Base-by-base conservation (phyloP, 129 eudicot genomes). In the Cynara cardunculus region DNA sequence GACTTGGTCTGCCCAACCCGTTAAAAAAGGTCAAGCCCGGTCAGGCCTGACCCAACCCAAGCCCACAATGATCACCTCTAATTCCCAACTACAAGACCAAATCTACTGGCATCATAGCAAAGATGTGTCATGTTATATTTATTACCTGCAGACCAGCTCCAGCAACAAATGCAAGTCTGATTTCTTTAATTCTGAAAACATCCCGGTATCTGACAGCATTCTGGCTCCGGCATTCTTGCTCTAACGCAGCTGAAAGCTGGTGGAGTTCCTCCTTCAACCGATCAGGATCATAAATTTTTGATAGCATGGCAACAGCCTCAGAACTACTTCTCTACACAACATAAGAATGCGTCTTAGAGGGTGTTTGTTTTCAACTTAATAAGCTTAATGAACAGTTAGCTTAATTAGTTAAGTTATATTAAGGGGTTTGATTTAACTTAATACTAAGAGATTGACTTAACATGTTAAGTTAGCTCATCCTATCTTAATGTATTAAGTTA, bases 141-240 rank as follows among this genome's bases (percentile, higher is more conserved):
- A 46, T 46, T 71, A 79, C 98, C 98, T 89, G 97, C 44, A 93
- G 89, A 81, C 98, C 94, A 72, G 95, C 98, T 62, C 98, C 98
- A 5, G 96, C 91, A 18, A 91, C 69, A 84, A 93, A 91, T 3
- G 98, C 97, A 75, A 89, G 92, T 78, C 97, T 85, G 73, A 91
- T 68, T 87, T 89, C 94, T 79, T 91, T 91, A 4, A 71, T 64
- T 74, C 78, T 68, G 28, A 89, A 77, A 44, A 91, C 86, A 78
- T 93, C 98, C 44, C 68, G 77, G 59, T 87, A 86, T 12, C 87
- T 85, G 61, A 91, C 90, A 10, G 84, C 68, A 73, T 25, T 83
- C 78, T 78, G 84, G 59, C 87, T 76, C 3, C 62, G 79, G 25
- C 71, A 76, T 73, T 93, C 98, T 80, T 91, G 89, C 72, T 89